Evolutionary conservation across 2,329 filamentous ascomycete species (phyloP).

Genomic region (Monosporascus sp.): DNA sequence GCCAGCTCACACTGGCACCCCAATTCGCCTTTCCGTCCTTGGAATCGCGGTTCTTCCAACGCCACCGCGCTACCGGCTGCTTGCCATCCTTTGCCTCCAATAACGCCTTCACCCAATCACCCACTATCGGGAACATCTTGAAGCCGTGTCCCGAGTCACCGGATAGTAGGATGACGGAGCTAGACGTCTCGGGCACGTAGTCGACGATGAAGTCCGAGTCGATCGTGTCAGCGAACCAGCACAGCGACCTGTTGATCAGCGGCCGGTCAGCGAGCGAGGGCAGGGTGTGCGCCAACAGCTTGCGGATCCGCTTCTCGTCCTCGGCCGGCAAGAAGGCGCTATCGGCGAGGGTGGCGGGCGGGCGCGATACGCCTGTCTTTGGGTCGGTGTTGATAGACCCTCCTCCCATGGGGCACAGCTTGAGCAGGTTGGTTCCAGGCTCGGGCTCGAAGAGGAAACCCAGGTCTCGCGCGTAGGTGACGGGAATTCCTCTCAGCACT

Average conservation of each 20-base stretch:
- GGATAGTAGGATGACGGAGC: slow-evolving; percentile 42
- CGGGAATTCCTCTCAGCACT: slow-evolving; percentile 51
- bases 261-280: slow-evolving; percentile 34
- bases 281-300: slow-evolving; percentile 17
- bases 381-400: slow-evolving; percentile 45
- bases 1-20: slow-evolving; percentile 30
- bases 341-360: slow-evolving; percentile 31
- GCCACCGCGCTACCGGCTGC: slow-evolving; percentile 44
- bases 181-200: slow-evolving; percentile 45
- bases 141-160: slow-evolving; percentile 60
- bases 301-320: slow-evolving; percentile 46
- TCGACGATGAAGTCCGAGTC: slow-evolving; percentile 59
- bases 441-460: slow-evolving; percentile 65
- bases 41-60: slow-evolving; percentile 39
- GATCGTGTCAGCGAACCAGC: slow-evolving; percentile 59
- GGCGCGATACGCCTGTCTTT: slow-evolving; percentile 38
- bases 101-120: slow-evolving; percentile 47
- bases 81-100: slow-evolving; percentile 32
- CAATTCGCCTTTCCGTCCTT: slow-evolving; percentile 7
- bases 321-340: slow-evolving; percentile 45
- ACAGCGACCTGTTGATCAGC: slow-evolving; percentile 52
- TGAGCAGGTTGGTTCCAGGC: slow-evolving; percentile 50
- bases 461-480: slow-evolving; percentile 56
- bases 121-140: slow-evolving; percentile 59
- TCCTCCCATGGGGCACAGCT: slow-evolving; percentile 55